Base-by-base conservation (phyloP, 768 basidiomycete genomes). In the Hericium coralloides region DNA sequence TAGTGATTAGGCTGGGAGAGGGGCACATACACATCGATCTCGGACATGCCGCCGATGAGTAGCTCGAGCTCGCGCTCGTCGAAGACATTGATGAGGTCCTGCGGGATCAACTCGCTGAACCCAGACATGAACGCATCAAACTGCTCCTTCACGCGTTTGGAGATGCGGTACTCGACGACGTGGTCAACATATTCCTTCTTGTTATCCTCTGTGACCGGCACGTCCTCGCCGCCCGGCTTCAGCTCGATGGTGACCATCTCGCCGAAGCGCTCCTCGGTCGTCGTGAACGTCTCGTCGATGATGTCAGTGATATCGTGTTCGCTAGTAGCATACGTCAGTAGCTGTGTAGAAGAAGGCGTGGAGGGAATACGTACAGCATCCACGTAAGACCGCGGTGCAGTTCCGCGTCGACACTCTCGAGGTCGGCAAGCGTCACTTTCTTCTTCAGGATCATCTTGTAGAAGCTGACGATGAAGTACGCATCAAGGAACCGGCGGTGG, bases 91-190 rank as follows among this genome's bases (percentile, higher is more conserved):
- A 99, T 84, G 37, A 99, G 79, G 61, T 99, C 97, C 70, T 95
- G 92, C 12, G 97, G 97, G 60, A 99, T 98, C 55, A 99, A 81
- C 74, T 99, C 97, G 77, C 93, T 97, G 82, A 98, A 98, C 49
- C 97, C 97, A n/a, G 89, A 90, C 93, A 98, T 95, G 79, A 99
- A 98, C 4, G 95, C 94, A 58, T 98, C 93, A 68, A 98, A 98
- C 70, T 99, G 97, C 58, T 99, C 97, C 74, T 94, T 92, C 60
- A 98, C 94, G 56, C 97, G 93, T 69, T 87, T 88, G 59, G 90
- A 90, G 72, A 99, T 98, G 67, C 97, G 92, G 76, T 98, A 95
- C 66, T 97, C 95, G 52, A 98, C 94, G 58, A 98, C 85, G 55
- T 74, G 76, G 59, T 98, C 93, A 38, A 98, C 92, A 64, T 98